phyloP scores from a whole-genome alignment of 2,329 filamentous ascomycete species.

The Beauveria australis region DNA sequence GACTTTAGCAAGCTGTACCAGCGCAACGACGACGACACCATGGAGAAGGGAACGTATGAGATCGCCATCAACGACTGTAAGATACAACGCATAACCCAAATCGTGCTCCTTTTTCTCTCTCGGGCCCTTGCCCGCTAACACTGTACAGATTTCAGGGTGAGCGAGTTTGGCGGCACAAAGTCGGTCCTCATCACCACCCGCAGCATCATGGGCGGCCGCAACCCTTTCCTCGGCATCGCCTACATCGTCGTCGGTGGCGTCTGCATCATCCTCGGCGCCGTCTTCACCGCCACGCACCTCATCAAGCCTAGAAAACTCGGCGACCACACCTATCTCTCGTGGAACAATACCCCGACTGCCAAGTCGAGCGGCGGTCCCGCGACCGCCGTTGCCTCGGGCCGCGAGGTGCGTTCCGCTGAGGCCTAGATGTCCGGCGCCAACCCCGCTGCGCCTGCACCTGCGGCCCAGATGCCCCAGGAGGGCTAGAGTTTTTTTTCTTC shows the following conservation, averaged over 20 bases:
- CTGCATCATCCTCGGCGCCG: constrained; percentile 76
- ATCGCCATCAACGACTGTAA: constrained; percentile 71
- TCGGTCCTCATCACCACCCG: constrained; percentile 81
- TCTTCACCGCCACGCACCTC: constrained; percentile 87
- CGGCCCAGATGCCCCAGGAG: not conserved
- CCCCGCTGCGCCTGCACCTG: not conserved
- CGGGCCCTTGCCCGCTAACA: constrained; percentile 5
- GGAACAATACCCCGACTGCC: constrained; percentile 61
- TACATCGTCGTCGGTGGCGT: constrained; percentile 91
- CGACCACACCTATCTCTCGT: constrained; percentile 94
- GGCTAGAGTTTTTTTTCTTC: no score
- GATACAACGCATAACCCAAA: constrained; percentile 27
- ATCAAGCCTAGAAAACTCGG: constrained; percentile 95
- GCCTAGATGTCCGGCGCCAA: constrained; percentile 24
- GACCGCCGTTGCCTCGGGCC: constrained; percentile 44
- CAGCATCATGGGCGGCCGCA: constrained; percentile 89
- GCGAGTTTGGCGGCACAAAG: constrained; percentile 76
- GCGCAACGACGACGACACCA: constrained; percentile 63
- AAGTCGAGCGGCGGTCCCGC: constrained; percentile 31
- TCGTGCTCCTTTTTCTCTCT: not conserved
- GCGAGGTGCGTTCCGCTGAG: constrained; percentile 42
- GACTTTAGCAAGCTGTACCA: constrained; percentile 90
- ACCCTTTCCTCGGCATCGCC: constrained; percentile 91
- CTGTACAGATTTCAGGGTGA: constrained; percentile 66
- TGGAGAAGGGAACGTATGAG: constrained; percentile 66